Evolutionary conservation across 768 basidiomycete genomes (phyloP), one percentile per base, ranked within the genome.

Genomic region (Macrolepiota dolichaula): DNA sequence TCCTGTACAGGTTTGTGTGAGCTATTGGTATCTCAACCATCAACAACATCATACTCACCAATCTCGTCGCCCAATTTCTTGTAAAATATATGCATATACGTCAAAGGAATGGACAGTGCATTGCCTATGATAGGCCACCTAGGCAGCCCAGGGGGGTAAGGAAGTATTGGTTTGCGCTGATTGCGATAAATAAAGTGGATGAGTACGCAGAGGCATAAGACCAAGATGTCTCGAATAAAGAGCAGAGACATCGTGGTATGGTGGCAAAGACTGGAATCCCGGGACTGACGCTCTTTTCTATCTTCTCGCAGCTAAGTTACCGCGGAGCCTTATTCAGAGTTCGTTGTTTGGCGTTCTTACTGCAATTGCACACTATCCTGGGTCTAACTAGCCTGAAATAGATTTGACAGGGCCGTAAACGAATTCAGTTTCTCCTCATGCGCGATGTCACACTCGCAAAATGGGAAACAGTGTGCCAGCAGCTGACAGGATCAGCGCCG

Each of bases 121-220:
- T 61, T 61, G 4, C 59, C 59, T 10, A 54, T 22, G 9, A 61
- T 47, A 36, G 59, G 59, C 40, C 49, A 53, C 22, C 59, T 22
- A n/a, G 27, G 37, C 1, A 49, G 54, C 29, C 63, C 55, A 59
- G 51, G 49, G 22, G 59, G 49, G 35, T 36, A 59, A 36, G 60
- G 57, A 35, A 44, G 44, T 40, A 25, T 13, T 2, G n/a, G 13
- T 15, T 27, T 10, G 25, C 32, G 36, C 17, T 13, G 59, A n/a
- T 49, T 51, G 22, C 50, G n/a, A 19, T 17, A 40, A 6, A 57
- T 49, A 22, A 50, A 17, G 29, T 53, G 51, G 12, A 36, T 5
- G 4, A 29, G 19, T 17, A 40, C 4, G 22, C 37, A 55, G 12
- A 55, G 17, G 13, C 37, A 55, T 3, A 55, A 3, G 38, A 55